These are phyloP conservation scores for Entomortierella chlamydospora DNA, from an alignment of 192 early-diverging fungal genomes.

Conservation along the genomic window DNA sequence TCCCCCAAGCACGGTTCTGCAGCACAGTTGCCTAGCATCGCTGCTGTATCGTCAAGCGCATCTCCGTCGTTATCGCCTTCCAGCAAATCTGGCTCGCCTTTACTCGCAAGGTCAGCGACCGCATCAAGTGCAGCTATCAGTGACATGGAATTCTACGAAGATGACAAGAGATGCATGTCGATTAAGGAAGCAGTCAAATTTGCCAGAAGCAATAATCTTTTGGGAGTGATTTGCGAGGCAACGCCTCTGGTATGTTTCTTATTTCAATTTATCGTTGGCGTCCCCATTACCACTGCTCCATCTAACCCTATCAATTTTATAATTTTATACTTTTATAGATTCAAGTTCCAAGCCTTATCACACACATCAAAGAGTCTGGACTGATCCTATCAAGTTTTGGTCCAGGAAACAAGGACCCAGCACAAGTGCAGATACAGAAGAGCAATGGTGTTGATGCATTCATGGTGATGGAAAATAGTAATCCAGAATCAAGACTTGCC, in stretches of 20 bases:
- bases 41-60: slow-evolving; percentile 44
- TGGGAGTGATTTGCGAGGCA: slow-evolving; percentile 93
- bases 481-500: background rate
- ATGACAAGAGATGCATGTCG: slow-evolving; percentile 66
- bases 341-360: slow-evolving; percentile 90
- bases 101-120: slow-evolving; percentile 18
- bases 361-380: slow-evolving; percentile 93
- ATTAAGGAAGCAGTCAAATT: slow-evolving; percentile 97
- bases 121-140: slow-evolving; percentile 1
- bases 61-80: slow-evolving; percentile 38
- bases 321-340: slow-evolving; percentile 72
- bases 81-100: slow-evolving; percentile 20
- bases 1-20: slow-evolving; percentile 37
- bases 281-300: too few species aligned
- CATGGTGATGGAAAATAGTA: slow-evolving; percentile 60
- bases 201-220: slow-evolving; percentile 89
- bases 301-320: too few species aligned
- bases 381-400: slow-evolving; percentile 94
- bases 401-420: slow-evolving; percentile 71
- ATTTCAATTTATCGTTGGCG: too few species aligned
- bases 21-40: slow-evolving; percentile 17
- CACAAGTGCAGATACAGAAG: slow-evolving; percentile 79
- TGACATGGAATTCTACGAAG: slow-evolving; percentile 51
- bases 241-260: slow-evolving; percentile 79
- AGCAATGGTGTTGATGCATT: slow-evolving; percentile 91